These are phyloP conservation scores for Litsea cubeba DNA, from an alignment of 164 flowering plant species.

Conservation along the genomic window DNA sequence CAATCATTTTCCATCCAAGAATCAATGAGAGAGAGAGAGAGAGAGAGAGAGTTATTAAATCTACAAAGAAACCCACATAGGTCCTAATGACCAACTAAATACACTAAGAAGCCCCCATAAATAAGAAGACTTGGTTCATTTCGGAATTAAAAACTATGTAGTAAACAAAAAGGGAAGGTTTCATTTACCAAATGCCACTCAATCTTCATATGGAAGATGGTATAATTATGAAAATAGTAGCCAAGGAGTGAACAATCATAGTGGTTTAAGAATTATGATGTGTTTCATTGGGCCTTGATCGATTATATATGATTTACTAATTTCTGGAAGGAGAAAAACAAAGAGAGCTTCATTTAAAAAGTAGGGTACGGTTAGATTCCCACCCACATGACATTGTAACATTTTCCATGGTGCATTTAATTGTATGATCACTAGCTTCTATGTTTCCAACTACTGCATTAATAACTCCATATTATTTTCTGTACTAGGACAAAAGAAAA, in stretches of 20 bases:
- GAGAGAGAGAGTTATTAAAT: background rate
- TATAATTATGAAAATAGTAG: too few species aligned
- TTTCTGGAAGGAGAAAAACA: too few species aligned
- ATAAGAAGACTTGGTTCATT: background rate
- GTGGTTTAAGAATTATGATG: too few species aligned
- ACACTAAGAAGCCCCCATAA: background rate
- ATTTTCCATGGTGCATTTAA: slow-evolving; percentile 2
- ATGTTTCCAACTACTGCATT: background rate
- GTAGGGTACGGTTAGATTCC: background rate
- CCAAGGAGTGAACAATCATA: too few species aligned
- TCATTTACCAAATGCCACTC: too few species aligned
- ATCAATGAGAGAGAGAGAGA: background rate
- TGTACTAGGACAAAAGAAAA: background rate
- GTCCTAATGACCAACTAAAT: too few species aligned
- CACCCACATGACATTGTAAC: background rate
- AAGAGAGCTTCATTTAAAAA: background rate
- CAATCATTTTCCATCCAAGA: background rate
- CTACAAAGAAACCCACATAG: background rate
- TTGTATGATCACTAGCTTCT: background rate
- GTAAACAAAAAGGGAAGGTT: too few species aligned
- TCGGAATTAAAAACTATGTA: background rate
- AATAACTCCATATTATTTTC: background rate
- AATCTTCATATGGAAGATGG: too few species aligned
- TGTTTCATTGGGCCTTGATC: too few species aligned
- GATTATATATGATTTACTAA: background rate